These are phyloP conservation scores for Waltiozyma sp. DNA, from an alignment of 1,139 yeast genomes.

Conservation along the genomic window DNA sequence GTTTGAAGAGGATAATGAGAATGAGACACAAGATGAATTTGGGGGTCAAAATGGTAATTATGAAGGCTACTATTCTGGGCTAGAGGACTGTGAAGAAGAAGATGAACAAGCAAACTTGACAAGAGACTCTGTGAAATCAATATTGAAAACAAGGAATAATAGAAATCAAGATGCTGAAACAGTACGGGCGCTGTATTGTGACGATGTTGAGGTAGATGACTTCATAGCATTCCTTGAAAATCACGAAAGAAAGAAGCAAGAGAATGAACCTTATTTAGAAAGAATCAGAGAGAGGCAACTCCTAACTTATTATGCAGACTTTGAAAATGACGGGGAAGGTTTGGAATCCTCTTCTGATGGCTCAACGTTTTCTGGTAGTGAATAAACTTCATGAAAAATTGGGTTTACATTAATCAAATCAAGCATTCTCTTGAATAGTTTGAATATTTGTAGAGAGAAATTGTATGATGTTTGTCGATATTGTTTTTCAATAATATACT, in stretches of 20 bases:
- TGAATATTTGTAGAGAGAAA: no score
- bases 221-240: constrained; percentile 22
- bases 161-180: constrained; percentile 21
- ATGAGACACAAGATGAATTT: no score
- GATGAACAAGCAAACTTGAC: background rate
- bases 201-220: constrained; percentile 21
- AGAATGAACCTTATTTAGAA: constrained; percentile 19
- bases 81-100: background rate
- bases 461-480: no score
- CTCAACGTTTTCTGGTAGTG: background rate
- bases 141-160: constrained; percentile 22
- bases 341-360: background rate
- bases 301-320: constrained; percentile 18
- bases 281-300: constrained; percentile 22
- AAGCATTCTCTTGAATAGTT: no score
- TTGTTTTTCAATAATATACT: no score
- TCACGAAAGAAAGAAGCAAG: constrained; percentile 21
- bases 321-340: constrained; percentile 3
- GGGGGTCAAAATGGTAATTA: background rate
- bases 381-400: no score
- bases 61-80: background rate
- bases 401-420: no score
- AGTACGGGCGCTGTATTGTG: constrained; percentile 20
- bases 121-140: constrained; percentile 12
- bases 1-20: background rate